Conservation (phyloP, 23 red algal species). For the Gracilariopsis chorda region DNA sequence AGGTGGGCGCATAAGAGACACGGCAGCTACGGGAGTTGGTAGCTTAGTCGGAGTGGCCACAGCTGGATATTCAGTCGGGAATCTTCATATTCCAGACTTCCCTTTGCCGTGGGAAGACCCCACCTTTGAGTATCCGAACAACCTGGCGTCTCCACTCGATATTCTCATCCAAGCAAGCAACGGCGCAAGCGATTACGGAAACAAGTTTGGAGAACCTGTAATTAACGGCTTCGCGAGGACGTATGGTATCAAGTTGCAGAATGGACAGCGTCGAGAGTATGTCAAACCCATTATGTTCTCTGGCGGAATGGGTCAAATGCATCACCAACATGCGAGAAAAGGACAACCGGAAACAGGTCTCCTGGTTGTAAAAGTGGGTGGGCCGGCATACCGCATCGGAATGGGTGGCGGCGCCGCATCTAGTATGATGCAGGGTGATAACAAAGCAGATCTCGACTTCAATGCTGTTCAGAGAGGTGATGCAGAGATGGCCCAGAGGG, state of each 20-base stretch:
- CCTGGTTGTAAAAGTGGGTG: conserved; percentile 94
- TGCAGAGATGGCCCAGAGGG: conserved; percentile 98
- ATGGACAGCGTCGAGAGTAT: conserved; percentile 79
- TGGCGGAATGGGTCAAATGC: conserved; percentile 95
- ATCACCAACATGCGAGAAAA: conserved; percentile 85
- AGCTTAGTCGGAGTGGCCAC: conserved; percentile 80
- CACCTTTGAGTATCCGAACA: conserved; percentile 81
- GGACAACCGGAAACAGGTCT: conserved; percentile 51
- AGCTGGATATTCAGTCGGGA: conserved; percentile 95
- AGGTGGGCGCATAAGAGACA: conserved; percentile 95
- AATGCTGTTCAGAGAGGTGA: conserved; percentile 99
- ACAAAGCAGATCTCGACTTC: conserved; percentile 92
- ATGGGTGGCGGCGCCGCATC: conserved; percentile 99
- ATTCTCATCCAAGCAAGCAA: conserved; percentile 91
- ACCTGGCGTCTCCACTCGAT: conserved; percentile 79
- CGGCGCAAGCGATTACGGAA: conserved; percentile 98
- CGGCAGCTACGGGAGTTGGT: conserved; percentile 92
- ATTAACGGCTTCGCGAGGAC: conserved; percentile 86
- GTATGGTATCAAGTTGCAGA: conserved; percentile 66
- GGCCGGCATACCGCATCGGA: conserved; percentile 98
- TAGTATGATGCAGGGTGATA: conserved; percentile 98
- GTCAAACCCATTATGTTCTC: conserved; percentile 99
- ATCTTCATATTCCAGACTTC: conserved; percentile 79
- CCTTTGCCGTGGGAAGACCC: conserved; percentile 72
- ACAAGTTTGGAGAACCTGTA: conserved; percentile 99